These are phyloP conservation scores for Pichia gijzeniarum DNA, from an alignment of 805 yeast species.

Conservation along the genomic window DNA sequence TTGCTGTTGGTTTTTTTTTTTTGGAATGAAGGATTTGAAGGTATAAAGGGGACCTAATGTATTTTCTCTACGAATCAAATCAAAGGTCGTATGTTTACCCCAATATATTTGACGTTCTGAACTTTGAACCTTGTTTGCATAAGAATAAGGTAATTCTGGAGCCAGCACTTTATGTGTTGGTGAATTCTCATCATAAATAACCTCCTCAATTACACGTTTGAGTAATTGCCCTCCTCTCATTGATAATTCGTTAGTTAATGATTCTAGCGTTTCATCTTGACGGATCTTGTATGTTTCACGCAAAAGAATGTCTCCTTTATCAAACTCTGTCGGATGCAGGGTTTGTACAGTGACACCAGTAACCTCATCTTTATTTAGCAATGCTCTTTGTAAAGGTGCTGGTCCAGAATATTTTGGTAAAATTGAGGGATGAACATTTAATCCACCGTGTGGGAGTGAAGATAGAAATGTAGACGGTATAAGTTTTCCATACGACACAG, in stretches of 20 bases:
- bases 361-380: slow-evolving; percentile 50
- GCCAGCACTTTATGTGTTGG: slow-evolving; percentile 14
- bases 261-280: slow-evolving; percentile 36
- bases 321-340: slow-evolving; percentile 81
- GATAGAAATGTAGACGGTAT: slow-evolving; percentile 60
- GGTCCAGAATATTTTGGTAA: slow-evolving; percentile 82
- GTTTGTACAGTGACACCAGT: slow-evolving; percentile 92
- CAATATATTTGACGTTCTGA: slow-evolving; percentile 42
- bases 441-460: slow-evolving; percentile 52
- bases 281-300: slow-evolving; percentile 44
- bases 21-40: slow-evolving; percentile 31
- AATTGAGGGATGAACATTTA: slow-evolving; percentile 90
- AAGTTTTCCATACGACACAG: slow-evolving; percentile 83
- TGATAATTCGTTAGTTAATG: slow-evolving; percentile 50
- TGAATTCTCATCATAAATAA: slow-evolving; percentile 21
- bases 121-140: slow-evolving; percentile 52
- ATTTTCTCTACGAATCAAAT: slow-evolving; percentile 37
- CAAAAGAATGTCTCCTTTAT: slow-evolving; percentile 61
- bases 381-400: slow-evolving; percentile 79
- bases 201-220: slow-evolving; percentile 34
- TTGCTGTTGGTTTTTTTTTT: slow-evolving; percentile 13
- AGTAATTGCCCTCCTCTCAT: slow-evolving; percentile 56
- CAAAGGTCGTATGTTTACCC: slow-evolving; percentile 22
- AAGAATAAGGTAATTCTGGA: slow-evolving; percentile 34
- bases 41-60: slow-evolving; percentile 55